A percentile compares a stretch with the other conserved stretches of the same genome.
phyloP scores from a whole-genome alignment of 1,139 yeast genomes.

The Suhomyces maxii region DNA sequence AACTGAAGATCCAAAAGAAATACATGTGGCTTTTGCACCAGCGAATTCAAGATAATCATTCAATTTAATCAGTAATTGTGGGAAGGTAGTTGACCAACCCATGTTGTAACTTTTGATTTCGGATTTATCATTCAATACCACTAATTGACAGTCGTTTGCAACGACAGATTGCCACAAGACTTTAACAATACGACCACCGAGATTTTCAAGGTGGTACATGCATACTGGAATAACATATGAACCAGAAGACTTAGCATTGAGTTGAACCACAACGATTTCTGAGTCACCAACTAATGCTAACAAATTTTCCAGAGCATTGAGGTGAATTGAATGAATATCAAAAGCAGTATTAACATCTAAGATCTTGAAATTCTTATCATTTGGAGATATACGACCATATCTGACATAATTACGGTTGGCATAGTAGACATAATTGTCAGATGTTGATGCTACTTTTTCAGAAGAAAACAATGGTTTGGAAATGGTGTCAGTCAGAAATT shows the following conservation, averaged over 20 bases:
- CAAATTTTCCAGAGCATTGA: conserved; percentile 32
- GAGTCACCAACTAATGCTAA: conserved; percentile 35
- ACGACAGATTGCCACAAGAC: conserved; percentile 36
- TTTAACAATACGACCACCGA: conserved; percentile 22
- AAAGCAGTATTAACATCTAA: conserved; percentile 14
- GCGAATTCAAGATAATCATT: conserved; percentile 14
- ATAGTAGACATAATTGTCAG: conserved; percentile 30
- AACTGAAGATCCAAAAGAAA: conserved; percentile 35
- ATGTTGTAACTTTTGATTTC: conserved; percentile 32
- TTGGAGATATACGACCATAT: conserved; percentile 27
- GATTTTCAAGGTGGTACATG: conserved; percentile 18
- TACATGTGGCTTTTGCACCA: conserved; percentile 26
- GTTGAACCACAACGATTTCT: conserved; percentile 25
- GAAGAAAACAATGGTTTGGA: not conserved
- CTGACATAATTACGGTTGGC: conserved; percentile 33
- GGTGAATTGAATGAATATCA: conserved; percentile 24
- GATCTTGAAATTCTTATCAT: conserved; percentile 23
- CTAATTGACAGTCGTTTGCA: conserved; percentile 30
- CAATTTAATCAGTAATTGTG: conserved; percentile 27
- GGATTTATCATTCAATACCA: conserved; percentile 28
- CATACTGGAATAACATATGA: conserved; percentile 14
- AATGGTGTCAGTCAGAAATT: not conserved
- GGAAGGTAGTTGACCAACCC: conserved; percentile 23
- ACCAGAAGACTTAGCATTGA: conserved; percentile 18
- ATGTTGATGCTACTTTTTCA: conserved; percentile 16